These are phyloP conservation scores for Thamnidium elegans DNA, from an alignment of 192 early-diverging fungal genomes.

Conservation along the genomic window DNA sequence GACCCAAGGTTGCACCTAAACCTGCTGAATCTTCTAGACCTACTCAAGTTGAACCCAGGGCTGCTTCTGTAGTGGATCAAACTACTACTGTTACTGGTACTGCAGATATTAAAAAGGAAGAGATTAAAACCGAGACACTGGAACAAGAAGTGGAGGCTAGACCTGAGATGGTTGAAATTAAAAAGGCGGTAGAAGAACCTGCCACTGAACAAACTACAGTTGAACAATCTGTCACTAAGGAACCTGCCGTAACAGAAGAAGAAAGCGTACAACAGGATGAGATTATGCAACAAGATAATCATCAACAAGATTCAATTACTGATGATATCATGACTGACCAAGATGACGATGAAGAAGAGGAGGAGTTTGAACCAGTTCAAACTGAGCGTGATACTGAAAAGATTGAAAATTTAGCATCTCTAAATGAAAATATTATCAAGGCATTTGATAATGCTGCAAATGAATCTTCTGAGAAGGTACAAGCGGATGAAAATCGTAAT, in stretches of 20 bases:
- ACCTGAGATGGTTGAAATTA: conserved; percentile 14
- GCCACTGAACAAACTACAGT: too few relatives aligned
- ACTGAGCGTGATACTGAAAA: too few relatives aligned
- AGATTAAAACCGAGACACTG: neutral
- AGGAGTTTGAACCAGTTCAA: neutral
- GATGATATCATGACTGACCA: too few relatives aligned
- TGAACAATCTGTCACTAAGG: neutral
- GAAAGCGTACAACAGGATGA: neutral
- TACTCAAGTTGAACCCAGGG: neutral
- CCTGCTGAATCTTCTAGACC: neutral
- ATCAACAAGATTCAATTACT: conserved; percentile 1
- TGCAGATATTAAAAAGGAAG: neutral
- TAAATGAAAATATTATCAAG: conserved; percentile 10
- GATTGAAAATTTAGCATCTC: neutral
- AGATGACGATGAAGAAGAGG: neutral
- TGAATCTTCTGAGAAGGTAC: conserved; percentile 3
- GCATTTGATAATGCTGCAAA: conserved; percentile 7
- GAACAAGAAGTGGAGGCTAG: neutral
- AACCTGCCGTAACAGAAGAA: neutral
- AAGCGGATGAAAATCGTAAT: neutral
- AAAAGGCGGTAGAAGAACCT: neutral
- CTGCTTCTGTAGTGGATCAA: neutral
- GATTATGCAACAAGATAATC: neutral
- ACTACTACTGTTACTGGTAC: neutral
- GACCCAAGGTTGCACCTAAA: neutral